Conservation (phyloP, 2,329 filamentous ascomycete species). For the Gnomoniopsis sp. region DNA sequence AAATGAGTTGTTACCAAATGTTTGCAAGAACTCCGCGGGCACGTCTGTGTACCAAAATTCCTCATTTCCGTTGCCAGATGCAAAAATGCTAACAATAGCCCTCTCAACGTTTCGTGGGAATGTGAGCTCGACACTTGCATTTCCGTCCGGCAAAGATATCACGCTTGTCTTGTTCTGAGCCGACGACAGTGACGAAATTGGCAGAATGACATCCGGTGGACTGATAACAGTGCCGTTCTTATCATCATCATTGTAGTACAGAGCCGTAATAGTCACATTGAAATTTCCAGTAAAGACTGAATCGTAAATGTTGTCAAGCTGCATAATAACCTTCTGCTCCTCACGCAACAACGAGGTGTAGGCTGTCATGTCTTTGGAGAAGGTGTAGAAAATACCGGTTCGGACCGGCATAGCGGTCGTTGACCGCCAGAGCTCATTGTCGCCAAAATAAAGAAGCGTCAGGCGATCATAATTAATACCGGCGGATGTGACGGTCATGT, state of each 20-base stretch:
- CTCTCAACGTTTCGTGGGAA: conserved; percentile 66
- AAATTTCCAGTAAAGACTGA: conserved; percentile 68
- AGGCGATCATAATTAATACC: conserved; percentile 76
- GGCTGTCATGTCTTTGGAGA: conserved; percentile 73
- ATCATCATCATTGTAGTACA: conserved; percentile 54
- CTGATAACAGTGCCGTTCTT: conserved; percentile 29
- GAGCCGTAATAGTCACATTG: conserved; percentile 70
- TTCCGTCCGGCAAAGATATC: conserved; percentile 62
- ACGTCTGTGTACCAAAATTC: conserved; percentile 87
- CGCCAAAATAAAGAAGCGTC: conserved; percentile 70
- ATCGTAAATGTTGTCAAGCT: conserved; percentile 70
- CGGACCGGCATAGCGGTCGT: conserved; percentile 69
- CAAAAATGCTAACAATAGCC: conserved; percentile 70
- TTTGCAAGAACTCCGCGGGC: conserved; percentile 54
- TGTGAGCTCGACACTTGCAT: conserved; percentile 53
- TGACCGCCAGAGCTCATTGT: conserved; percentile 77
- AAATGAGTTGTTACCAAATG: conserved; percentile 51
- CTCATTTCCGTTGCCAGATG: conserved; percentile 71
- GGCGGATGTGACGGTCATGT: conserved; percentile 67
- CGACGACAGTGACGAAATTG: conserved; percentile 57
- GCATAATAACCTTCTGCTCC: conserved; percentile 74
- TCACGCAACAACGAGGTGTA: conserved; percentile 67
- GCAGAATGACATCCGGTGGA: conserved; percentile 64
- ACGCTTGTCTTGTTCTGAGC: conserved; percentile 54
- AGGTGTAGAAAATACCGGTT: conserved; percentile 70